These are phyloP conservation scores for Mortierella sp. DNA, from an alignment of 371 early-diverging fungal species.

Conservation along the genomic window DNA sequence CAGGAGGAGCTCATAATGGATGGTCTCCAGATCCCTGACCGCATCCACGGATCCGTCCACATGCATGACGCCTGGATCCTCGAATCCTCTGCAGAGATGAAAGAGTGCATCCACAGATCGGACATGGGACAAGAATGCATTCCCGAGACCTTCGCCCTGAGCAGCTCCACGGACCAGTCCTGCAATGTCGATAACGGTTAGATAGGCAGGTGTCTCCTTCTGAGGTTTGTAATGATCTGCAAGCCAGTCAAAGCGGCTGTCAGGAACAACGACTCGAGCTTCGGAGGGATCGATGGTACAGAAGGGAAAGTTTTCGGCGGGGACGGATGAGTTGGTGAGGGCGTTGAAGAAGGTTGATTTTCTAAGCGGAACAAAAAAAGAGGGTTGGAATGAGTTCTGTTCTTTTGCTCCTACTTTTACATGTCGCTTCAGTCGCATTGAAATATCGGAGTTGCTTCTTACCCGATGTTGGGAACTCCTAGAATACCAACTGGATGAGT, in stretches of 20 bases:
- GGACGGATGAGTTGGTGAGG: slow-evolving; percentile 29
- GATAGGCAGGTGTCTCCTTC: slow-evolving; percentile 76
- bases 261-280: slow-evolving; percentile 94
- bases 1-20: slow-evolving; percentile 95
- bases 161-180: slow-evolving; percentile 98
- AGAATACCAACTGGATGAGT: slow-evolving; percentile 84
- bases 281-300: slow-evolving; percentile 94
- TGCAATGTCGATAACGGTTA: slow-evolving; percentile 99
- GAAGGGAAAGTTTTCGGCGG: slow-evolving; percentile 74
- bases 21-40: slow-evolving; percentile 94
- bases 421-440: too few species aligned
- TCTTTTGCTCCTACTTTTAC: not conserved
- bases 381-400: too few species aligned
- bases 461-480: slow-evolving; percentile 98
- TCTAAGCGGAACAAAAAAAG: slow-evolving; percentile 37
- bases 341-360: slow-evolving; percentile 98
- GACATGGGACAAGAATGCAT: slow-evolving; percentile 98
- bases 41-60: slow-evolving; percentile 98
- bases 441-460: not conserved
- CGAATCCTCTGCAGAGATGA: slow-evolving; percentile 90
- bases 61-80: slow-evolving; percentile 79
- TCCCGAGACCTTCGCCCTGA: slow-evolving; percentile 95
- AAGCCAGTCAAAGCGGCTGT: slow-evolving; percentile 93
- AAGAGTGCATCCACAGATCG: slow-evolving; percentile 98
- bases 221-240: slow-evolving; percentile 78